Percentiles rank a stretch among this genome's conserved stretches.
Evolutionary conservation across 305 asterid genomes (phyloP).

Genomic region (Nicotiana rustica): DNA sequence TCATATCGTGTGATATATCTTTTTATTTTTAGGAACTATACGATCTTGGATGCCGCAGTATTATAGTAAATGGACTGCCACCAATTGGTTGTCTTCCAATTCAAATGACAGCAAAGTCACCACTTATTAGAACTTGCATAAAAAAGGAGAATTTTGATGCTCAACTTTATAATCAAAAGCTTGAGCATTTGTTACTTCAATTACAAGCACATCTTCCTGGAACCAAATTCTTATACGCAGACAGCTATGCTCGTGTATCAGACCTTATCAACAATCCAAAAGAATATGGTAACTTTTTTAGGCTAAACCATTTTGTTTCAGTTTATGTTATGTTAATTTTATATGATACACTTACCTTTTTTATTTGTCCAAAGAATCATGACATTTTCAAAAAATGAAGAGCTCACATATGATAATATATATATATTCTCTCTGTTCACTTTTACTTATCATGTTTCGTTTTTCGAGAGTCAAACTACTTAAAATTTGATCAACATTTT

Average conservation of each 20-base stretch:
- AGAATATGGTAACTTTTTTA: conserved; percentile 27
- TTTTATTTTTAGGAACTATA: conserved; percentile 37
- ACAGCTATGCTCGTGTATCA: conserved; percentile 13
- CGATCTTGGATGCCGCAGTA: conserved; percentile 37
- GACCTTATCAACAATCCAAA: conserved; percentile 24
- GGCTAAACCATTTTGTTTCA: background rate
- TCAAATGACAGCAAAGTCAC: conserved; percentile 30
- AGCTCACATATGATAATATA: too few relatives aligned
- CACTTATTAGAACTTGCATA: conserved; percentile 34
- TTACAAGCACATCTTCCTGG: conserved; percentile 37
- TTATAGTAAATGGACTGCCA: conserved; percentile 43
- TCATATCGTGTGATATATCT: background rate
- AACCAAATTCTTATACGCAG: conserved; percentile 38
- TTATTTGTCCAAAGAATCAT: too few relatives aligned
- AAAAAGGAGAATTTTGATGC: conserved; percentile 38
- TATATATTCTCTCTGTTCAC: too few relatives aligned
- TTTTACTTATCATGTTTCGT: too few relatives aligned
- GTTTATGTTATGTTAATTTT: background rate
- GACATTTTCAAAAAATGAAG: too few relatives aligned
- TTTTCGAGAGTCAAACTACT: too few relatives aligned
- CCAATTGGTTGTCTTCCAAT: conserved; percentile 43
- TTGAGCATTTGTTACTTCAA: conserved; percentile 32
- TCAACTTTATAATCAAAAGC: conserved; percentile 40
- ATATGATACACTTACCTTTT: too few relatives aligned
- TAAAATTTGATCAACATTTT: too few relatives aligned